phyloP scores from a whole-genome alignment of 1,284 basidiomycete genomes.

The Rhodotorula glutinis region DNA sequence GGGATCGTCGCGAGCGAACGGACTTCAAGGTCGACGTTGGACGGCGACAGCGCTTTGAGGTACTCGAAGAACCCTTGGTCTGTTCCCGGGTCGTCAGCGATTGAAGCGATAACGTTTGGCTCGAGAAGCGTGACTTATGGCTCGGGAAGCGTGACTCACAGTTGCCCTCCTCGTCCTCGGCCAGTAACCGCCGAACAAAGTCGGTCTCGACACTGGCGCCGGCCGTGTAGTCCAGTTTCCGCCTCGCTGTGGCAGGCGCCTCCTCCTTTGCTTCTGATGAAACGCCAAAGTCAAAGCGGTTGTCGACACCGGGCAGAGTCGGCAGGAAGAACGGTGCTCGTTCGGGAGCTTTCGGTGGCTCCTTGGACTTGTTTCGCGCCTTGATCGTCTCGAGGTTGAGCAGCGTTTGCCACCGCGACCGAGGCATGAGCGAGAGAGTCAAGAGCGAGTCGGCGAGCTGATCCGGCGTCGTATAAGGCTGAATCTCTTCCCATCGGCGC shows the following conservation, averaged over 20 bases:
- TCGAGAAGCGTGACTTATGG: no score
- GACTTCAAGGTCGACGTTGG: conserved; percentile 85
- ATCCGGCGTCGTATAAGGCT: conserved; percentile 70
- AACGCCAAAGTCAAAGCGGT: conserved; percentile 62
- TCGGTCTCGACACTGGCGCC: conserved; percentile 63
- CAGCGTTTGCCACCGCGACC: conserved; percentile 92
- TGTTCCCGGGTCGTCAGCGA: conserved; percentile 45
- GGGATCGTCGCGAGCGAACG: conserved; percentile 62
- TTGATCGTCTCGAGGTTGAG: conserved; percentile 94
- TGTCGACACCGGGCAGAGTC: conserved; percentile 76
- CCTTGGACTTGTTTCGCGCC: conserved; percentile 92
- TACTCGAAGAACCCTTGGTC: conserved; percentile 81
- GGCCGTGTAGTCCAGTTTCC: conserved; percentile 56
- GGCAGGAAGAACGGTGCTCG: conserved; percentile 97
- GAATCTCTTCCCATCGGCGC: conserved; percentile 51
- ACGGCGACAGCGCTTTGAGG: conserved; percentile 81
- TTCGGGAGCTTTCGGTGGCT: conserved; percentile 89
- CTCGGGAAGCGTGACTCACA: conserved; percentile 58
- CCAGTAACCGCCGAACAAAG: conserved; percentile 64
- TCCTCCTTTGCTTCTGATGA: conserved; percentile 39
- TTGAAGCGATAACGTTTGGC: neutral
- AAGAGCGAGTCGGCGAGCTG: conserved; percentile 81
- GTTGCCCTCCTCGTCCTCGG: conserved; percentile 59
- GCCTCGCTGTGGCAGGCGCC: conserved; percentile 55
- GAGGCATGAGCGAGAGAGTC: conserved; percentile 86